Percentiles rank a stretch among this genome's conserved stretches.
Conservation (phyloP, 2,329 filamentous ascomycete species). For the Scortechinia acanthostroma region DNA sequence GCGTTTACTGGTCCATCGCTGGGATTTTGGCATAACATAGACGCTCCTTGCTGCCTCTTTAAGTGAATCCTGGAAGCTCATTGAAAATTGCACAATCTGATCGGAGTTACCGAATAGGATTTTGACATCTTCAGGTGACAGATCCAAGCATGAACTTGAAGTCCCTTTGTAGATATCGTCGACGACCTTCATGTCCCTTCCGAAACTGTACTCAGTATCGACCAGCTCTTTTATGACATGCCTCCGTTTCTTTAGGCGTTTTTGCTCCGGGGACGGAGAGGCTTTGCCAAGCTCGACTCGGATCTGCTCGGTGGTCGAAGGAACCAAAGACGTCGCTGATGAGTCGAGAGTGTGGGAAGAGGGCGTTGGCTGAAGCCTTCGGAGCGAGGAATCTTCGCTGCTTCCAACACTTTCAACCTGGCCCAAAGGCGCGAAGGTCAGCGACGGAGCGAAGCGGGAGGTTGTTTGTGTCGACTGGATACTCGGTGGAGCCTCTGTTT, state of each 20-base stretch:
- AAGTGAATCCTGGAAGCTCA: constrained; percentile 48
- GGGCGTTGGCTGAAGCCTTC: neutral
- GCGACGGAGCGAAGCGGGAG: no score
- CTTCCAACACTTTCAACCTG: neutral
- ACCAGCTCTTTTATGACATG: constrained; percentile 59
- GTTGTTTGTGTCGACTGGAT: neutral
- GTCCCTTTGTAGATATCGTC: constrained; percentile 65
- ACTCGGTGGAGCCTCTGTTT: no score
- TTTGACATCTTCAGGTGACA: constrained; percentile 53
- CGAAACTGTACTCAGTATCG: constrained; percentile 58
- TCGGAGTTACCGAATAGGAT: constrained; percentile 61
- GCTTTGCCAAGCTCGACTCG: constrained; percentile 5
- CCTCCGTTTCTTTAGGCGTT: constrained; percentile 46
- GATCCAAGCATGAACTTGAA: constrained; percentile 39
- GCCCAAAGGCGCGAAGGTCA: neutral
- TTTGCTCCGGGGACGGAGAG: constrained; percentile 20
- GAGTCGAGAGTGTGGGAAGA: neutral
- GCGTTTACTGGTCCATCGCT: constrained; percentile 41
- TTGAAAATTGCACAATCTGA: constrained; percentile 54
- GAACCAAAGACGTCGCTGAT: neutral
- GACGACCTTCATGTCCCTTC: constrained; percentile 62
- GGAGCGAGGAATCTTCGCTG: constrained; percentile 1
- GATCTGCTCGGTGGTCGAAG: neutral
- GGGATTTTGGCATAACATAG: constrained; percentile 43
- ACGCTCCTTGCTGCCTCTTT: constrained; percentile 52